Conservation (phyloP, 2,329 filamentous ascomycete species). For the Tolypocladium amazonense region DNA sequence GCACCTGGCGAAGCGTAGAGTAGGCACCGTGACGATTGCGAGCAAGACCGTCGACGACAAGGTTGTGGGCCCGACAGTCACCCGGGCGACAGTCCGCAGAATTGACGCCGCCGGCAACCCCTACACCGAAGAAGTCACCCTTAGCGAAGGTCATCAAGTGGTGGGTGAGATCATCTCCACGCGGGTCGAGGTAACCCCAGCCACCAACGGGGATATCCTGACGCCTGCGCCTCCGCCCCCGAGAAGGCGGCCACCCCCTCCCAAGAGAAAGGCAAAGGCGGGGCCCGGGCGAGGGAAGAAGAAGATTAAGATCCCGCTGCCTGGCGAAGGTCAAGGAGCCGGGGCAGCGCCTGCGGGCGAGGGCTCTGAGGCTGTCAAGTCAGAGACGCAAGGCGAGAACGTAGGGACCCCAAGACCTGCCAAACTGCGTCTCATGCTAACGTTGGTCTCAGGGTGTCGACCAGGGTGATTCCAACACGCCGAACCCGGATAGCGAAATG, state of each 20-base stretch:
- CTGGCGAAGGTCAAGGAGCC: slow-evolving; percentile 19
- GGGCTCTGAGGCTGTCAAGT: slow-evolving; percentile 27
- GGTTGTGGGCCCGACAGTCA: slow-evolving; percentile 45
- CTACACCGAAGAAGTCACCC: slow-evolving; percentile 73
- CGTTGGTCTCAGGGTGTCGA: slow-evolving; percentile 22
- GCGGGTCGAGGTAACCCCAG: slow-evolving; percentile 42
- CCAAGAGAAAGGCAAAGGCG: slow-evolving; percentile 69
- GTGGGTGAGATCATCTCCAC: slow-evolving; percentile 71
- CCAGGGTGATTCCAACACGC: slow-evolving; percentile 31
- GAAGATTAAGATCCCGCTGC: slow-evolving; percentile 54
- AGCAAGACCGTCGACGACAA: slow-evolving; percentile 38
- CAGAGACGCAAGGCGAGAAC: slow-evolving; percentile 25
- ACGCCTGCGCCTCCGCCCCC: slow-evolving; percentile 27
- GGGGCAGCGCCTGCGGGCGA: slow-evolving; percentile 18
- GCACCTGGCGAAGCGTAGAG: slow-evolving; percentile 50
- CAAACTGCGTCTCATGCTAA: not conserved
- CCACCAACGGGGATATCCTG: slow-evolving; percentile 45
- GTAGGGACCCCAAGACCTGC: slow-evolving; percentile 17
- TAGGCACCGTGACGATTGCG: slow-evolving; percentile 47
- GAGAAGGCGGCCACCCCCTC: slow-evolving; percentile 60
- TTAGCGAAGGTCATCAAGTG: slow-evolving; percentile 67
- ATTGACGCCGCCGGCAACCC: slow-evolving; percentile 71
- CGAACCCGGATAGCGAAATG: slow-evolving; percentile 42
- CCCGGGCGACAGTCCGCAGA: slow-evolving; percentile 70
- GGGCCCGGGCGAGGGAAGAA: slow-evolving; percentile 68